Evolutionary conservation across 768 basidiomycete species (phyloP), one percentile per base, ranked within the genome.

Genomic region (Tubosaeta brunneosetosa): DNA sequence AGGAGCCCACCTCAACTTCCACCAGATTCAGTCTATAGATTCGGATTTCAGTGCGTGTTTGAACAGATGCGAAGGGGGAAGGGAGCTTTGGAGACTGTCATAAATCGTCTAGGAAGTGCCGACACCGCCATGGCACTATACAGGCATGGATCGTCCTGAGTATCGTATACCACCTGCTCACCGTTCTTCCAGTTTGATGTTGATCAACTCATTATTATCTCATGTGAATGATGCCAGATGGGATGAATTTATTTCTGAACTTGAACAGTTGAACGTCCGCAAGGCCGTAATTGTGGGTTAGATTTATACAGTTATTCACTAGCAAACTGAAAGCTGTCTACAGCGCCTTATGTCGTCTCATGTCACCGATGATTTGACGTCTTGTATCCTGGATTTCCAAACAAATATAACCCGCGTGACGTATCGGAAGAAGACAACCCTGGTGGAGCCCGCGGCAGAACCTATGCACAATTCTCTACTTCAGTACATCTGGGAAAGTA

Each of bases 341-440:
- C 50, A 93, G 89, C 83, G 85, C 51, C 77, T 93, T 44, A 93
- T 92, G 89, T 83, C 86, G 8, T 78, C 86, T 29, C 86, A 90
- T 59, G 86, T 83, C 27, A 81, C 84, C 45, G 88, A 91, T 56
- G 91, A 93, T 62, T 72, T 92, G 49, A 83, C 86, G 7, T 92
- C 90, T 0, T 86, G 84, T 52, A 86, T 94, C 44, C 77, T 93
- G 50, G 88, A 93, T 64, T 94, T 93, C 67, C 91, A 94, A 72
- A 84, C 88, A 26, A 91, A 91, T 68, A 80, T 92, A 53, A 75
- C 89, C 50, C 83, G 88, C 36, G 81, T 91, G 27, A 83, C 81
- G 13, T 87, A 88, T 66, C 81, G 86, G 50, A 88, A 86, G 73
- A 92, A 91, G 71, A 87, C 78, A 14, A 88, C 88, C 3, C 68